Conservation (phyloP, 129 eudicot genomes). For the Tagetes patula region DNA sequence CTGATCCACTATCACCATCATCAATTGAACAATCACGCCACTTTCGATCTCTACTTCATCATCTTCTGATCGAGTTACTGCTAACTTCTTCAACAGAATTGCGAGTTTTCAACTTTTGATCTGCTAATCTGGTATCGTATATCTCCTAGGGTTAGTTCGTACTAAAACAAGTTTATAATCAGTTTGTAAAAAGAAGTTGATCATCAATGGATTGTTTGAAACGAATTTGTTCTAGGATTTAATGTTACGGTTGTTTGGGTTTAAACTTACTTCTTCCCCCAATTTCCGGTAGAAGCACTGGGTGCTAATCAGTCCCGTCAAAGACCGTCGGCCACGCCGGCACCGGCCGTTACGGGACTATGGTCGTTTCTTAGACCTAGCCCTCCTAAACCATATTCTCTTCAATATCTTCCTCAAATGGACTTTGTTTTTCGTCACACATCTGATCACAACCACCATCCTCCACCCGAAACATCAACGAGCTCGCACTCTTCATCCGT, state of each 20-base stretch:
- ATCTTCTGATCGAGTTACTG: constrained; percentile 27
- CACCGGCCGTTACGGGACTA: constrained; percentile 65
- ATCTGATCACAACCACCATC: constrained; percentile 26
- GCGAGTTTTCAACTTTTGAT: constrained; percentile 8
- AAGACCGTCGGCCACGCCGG: constrained; percentile 74
- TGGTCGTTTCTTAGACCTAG: constrained; percentile 73
- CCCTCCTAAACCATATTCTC: constrained; percentile 64
- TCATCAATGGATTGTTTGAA: constrained; percentile 15
- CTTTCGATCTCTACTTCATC: not conserved
- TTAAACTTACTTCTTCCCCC: constrained; percentile 3
- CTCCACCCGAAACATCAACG: constrained; percentile 37
- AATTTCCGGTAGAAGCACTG: constrained; percentile 56
- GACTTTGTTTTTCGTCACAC: constrained; percentile 78
- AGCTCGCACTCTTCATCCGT: constrained; percentile 41
- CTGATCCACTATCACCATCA: too few species aligned
- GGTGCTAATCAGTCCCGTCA: constrained; percentile 99
- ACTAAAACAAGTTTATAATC: not conserved
- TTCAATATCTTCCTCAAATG: constrained; percentile 84
- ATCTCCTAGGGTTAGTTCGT: constrained; percentile 16
- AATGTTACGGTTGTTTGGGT: constrained; percentile 15
- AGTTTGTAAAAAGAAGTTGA: not conserved
- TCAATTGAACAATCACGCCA: not conserved
- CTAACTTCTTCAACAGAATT: constrained; percentile 16
- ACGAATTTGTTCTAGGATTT: not conserved
- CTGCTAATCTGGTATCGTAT: not conserved